Evolutionary conservation across 768 basidiomycete species (phyloP).

Genomic region (Pulveroboletus ravenelii): DNA sequence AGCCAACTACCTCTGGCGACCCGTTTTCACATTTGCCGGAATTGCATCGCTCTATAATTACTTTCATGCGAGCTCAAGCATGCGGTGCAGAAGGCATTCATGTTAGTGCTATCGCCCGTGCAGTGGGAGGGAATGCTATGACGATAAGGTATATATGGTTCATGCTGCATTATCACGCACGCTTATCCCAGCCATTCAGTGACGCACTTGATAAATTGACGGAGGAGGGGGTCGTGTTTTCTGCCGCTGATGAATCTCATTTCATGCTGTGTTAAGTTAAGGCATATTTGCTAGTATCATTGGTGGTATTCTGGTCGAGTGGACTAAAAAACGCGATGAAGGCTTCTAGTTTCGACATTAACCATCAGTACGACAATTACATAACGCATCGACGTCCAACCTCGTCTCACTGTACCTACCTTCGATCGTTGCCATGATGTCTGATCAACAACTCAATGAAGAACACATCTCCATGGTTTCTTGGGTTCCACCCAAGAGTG

Average conservation of each 20-base stretch:
- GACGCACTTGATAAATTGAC: slow-evolving; percentile 72
- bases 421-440: slow-evolving; percentile 3
- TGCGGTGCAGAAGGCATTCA: slow-evolving; percentile 62
- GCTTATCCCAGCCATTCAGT: slow-evolving; percentile 34
- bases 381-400: background rate
- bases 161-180: background rate
- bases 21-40: slow-evolving; percentile 54
- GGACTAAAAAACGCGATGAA: background rate
- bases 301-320: background rate
- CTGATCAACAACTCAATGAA: slow-evolving; percentile 2
- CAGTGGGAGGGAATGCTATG: slow-evolving; percentile 52
- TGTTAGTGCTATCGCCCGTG: slow-evolving; percentile 65
- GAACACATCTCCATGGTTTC: slow-evolving; percentile 2
- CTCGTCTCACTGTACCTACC: background rate
- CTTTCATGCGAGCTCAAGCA: slow-evolving; percentile 52
- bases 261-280: slow-evolving; percentile 47
- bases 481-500: background rate
- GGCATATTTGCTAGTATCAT: background rate
- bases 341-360: background rate
- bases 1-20: slow-evolving; percentile 33
- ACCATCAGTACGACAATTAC: background rate
- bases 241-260: slow-evolving; percentile 79
- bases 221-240: slow-evolving; percentile 76
- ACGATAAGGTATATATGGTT: slow-evolving; percentile 51
- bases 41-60: slow-evolving; percentile 60